A percentile compares a stretch with the other conserved stretches of the same genome.
Evolutionary conservation across 2,329 filamentous ascomycete genomes (phyloP).

Genomic region (Endocalyx cinctus): DNA sequence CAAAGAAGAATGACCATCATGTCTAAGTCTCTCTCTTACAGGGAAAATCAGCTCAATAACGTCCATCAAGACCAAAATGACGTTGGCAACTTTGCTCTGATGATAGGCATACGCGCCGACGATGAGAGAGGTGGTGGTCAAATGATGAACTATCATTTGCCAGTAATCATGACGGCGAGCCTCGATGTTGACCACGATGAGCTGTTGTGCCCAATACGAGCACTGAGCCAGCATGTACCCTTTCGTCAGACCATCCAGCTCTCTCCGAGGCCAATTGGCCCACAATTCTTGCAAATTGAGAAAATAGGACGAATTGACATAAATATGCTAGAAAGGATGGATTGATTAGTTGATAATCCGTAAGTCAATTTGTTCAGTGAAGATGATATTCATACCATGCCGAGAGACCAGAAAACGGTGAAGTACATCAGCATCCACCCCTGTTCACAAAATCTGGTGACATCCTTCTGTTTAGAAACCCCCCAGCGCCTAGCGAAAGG

Average conservation of each 20-base stretch:
- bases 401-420: conserved; percentile 71
- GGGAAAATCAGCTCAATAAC: conserved; percentile 82
- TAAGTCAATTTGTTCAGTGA: not conserved
- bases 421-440: conserved; percentile 86
- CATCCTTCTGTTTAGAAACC: conserved; percentile 67
- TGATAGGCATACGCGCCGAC: conserved; percentile 79
- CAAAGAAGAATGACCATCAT: not conserved
- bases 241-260: conserved; percentile 71
- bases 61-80: conserved; percentile 89
- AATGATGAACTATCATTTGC: conserved; percentile 92
- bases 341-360: conserved; percentile 3
- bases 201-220: conserved; percentile 88
- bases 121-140: conserved; percentile 78
- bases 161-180: conserved; percentile 87
- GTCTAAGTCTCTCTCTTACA: conserved; percentile 48
- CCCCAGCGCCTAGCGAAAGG: conserved; percentile 69
- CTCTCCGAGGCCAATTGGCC: conserved; percentile 76
- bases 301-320: conserved; percentile 71
- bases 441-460: conserved; percentile 85
- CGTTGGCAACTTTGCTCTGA: conserved; percentile 77
- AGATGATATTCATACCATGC: conserved; percentile 59
- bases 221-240: conserved; percentile 88
- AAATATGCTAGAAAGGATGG: conserved; percentile 59
- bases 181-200: conserved; percentile 89
- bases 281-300: conserved; percentile 72